Base-by-base conservation (phyloP, 768 basidiomycete genomes). In the Termitomyces sp. region DNA sequence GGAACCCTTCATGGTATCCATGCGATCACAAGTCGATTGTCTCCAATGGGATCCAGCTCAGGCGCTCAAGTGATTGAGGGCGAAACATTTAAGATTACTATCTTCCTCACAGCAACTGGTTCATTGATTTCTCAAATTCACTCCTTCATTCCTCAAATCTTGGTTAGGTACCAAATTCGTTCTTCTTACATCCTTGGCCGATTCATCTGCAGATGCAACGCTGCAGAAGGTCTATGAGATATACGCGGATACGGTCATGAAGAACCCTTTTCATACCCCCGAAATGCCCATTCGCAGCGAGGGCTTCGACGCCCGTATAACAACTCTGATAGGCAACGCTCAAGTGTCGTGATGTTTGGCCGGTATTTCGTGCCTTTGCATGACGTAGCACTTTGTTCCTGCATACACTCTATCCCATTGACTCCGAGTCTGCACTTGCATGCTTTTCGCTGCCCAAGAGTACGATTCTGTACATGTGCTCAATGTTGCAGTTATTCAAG, bases 221-320 rank as follows among this genome's bases (percentile, higher is more conserved):
- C 76, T 99, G 42, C 87, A 89, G 66, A 91, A 87, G 70, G 87
- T 94, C 49, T 98, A 98, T 72, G 94, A 98, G 70, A 85, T 83
- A 20, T 99, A 98, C 70, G 82, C 95, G 0, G 97, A 98, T 68
- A 86, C 91, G 1, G 95, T 95, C 56, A 96, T 98, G 93, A 98
- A 98, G 79, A 98, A 98, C 68, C 97, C 97, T 0, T 99, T 99
- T 73, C 94, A 98, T 72, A 96, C 94, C 6, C 91, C 91, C n/a
- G 97, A 98, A 71, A 99, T 98, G 96, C 97, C 97, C 2, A 95
- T 98, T 63, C 85, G 97, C 49, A 93, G 81, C 46, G 92, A 94
- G 65, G 85, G 84, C 18, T 98, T 98, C 68, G 96, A 98, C 67
- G 74, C 74, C 57, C 82, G 86, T 47, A 84, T 92, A 54, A 75